Evolutionary conservation across 768 basidiomycete species (phyloP), one percentile per base, ranked within the genome.

Genomic region (Boletellus ananas): DNA sequence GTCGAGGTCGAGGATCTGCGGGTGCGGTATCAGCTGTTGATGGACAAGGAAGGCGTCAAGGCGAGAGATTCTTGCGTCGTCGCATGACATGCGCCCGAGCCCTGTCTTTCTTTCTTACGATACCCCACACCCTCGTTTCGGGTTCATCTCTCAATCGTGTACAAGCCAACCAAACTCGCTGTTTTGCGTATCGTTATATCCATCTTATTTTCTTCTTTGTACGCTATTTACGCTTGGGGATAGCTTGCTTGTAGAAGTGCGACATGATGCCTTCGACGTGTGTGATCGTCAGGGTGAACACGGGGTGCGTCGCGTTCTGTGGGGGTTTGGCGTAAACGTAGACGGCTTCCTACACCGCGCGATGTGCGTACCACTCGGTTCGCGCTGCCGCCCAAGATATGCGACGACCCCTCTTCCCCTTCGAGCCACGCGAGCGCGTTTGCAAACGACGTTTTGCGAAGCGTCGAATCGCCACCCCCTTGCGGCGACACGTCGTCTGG

Each of bases 221-320:
- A 25, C 37, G 38, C 8, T 17, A 51, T 41, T 50, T 61, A 37
- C 69, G 68, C 16, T 61, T 62, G 12, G 79, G 79, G 23, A 81
- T 54, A 0, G 52, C 66, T 53, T 90, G 87, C 3, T 74, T 70
- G 65, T 91, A 91, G 60, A 90, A 91, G 66, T 87, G 74, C 11
- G 75, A 71, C 80, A 91, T 83, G 17, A 91, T 76, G 0, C 63
- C 77, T 55, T 85, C 78, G 3, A 79, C 67, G 55, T 90, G 81
- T 0, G 87, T 81, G 4, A 81, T 71, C 0, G 87, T 84, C 42
- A 92, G 67, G 55, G 90, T 88, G 68, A 90, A 85, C 13, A 91
- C 53, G 0, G 90, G 90, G 52, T 89, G 86, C 0, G 86, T 87
- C 6, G 89, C 87, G 58, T 93, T 93, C 88, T 91, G 16, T 11